Evolutionary conservation across 2,329 filamentous ascomycete species (phyloP), one percentile per base, ranked within the genome.

Genomic region (Talaromyces sp.): DNA sequence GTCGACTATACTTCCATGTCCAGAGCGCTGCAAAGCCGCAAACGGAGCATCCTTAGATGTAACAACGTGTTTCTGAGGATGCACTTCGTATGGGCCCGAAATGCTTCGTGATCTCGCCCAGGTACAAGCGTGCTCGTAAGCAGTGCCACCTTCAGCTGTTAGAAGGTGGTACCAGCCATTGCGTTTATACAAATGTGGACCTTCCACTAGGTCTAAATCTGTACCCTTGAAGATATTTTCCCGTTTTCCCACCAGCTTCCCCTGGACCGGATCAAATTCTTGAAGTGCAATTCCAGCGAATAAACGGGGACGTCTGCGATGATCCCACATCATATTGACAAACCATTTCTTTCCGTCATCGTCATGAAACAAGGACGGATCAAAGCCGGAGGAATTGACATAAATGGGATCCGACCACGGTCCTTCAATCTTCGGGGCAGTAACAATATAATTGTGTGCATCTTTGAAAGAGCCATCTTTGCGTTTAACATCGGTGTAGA

Each of bases 401-500:
- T 81, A 78, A 0, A 82, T 70, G 0, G 84, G 80, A 61, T 83
- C 75, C 0, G 79, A 79, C 84, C 84, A 86, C 0, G 81, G 63
- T 34, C 69, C 69, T 60, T 65, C 43, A 19, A 71, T 70, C 6
- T 65, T 69, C 0, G 81, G 76, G 0, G 84, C 81, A 38, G 72
- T 83, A 62, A 89, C 83, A 65, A 65, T 65, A 8, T 56, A 65
- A 29, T 65, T 89, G 68, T 84, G 86, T 0, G 85, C 82, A 69
- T 88, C 86, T 72, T 87, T 88, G 80, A 88, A 88, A 2, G 83
- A 85, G 13, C 87, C 87, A 69, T 89, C 87, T 72, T 89, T 89
- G 68, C 87, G 85, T 76, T 88, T 89, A 17, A 81, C 77, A 10
- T 79, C 71, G 0, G 79, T 81, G 3, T 78, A 79, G 19, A 84